phyloP scores from a whole-genome alignment of 1,284 basidiomycete genomes.

The Thecaphora frezii region DNA sequence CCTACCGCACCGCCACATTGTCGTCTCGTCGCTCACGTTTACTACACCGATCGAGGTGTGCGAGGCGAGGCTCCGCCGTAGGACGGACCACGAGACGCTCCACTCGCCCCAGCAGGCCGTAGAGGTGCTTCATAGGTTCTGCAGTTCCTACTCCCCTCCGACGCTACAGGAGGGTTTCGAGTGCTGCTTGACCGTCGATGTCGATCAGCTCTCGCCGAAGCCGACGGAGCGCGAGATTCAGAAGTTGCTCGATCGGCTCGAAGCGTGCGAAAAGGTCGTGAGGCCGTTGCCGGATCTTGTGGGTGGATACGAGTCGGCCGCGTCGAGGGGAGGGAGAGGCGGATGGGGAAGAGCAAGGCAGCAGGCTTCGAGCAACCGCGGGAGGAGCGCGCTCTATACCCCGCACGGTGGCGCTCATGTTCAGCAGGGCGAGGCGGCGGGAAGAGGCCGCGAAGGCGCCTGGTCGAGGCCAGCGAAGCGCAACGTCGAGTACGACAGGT shows the following conservation, averaged over 20 bases:
- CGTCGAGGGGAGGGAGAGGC: too few species aligned
- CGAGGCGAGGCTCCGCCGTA: conserved; percentile 9
- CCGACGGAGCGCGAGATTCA: conserved; percentile 13
- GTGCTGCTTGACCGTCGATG: conserved; percentile 19
- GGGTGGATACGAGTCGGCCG: background rate
- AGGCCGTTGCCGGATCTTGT: conserved; percentile 15
- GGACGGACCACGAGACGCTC: conserved; percentile 34
- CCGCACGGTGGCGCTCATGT: too few species aligned
- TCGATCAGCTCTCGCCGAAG: conserved; percentile 12
- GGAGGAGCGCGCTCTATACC: too few species aligned
- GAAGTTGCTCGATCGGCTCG: conserved; percentile 11
- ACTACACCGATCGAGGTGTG: conserved; percentile 21
- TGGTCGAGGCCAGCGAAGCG: too few species aligned
- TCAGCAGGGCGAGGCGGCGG: too few species aligned
- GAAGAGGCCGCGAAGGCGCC: too few species aligned
- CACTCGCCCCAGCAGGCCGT: conserved; percentile 18
- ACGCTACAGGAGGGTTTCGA: conserved; percentile 21
- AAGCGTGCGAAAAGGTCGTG: conserved; percentile 4
- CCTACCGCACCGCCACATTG: conserved; percentile 5
- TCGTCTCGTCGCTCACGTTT: conserved; percentile 23
- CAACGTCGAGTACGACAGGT: too few species aligned
- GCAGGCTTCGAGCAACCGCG: too few species aligned
- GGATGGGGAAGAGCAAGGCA: too few species aligned
- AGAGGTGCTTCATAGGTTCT: conserved; percentile 20
- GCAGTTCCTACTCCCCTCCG: conserved; percentile 22